Percentiles rank a stretch among this genome's conserved stretches.
Conservation (phyloP, 2,329 filamentous ascomycete species). For the Aspergillus fumigatiaffinis region DNA sequence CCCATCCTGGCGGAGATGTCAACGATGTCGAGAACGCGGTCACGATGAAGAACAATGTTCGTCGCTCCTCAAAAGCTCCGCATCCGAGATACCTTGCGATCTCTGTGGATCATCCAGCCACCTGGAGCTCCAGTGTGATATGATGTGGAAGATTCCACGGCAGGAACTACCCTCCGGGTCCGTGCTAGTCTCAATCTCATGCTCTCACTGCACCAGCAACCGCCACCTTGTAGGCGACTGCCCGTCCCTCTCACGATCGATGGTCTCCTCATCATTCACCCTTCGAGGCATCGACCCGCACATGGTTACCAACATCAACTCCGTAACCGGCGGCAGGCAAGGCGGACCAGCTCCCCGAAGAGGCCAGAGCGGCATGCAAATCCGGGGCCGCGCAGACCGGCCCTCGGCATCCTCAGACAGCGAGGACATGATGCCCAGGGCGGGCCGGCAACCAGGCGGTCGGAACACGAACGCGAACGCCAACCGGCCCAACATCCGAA, state of each 20-base stretch:
- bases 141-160: slow-evolving; percentile 51
- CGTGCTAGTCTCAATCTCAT: slow-evolving; percentile 42
- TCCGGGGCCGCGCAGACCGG: slow-evolving; percentile 34
- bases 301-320: slow-evolving; percentile 39
- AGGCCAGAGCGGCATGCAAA: slow-evolving; percentile 28
- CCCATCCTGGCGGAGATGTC: slow-evolving; percentile 39
- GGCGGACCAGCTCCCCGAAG: slow-evolving; percentile 14
- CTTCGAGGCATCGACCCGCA: slow-evolving; percentile 34
- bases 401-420: slow-evolving; percentile 29
- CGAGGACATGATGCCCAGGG: slow-evolving; percentile 32
- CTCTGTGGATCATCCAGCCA: slow-evolving; percentile 57
- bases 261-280: slow-evolving; percentile 36
- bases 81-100: slow-evolving; percentile 53
- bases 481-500: slow-evolving; percentile 33
- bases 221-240: slow-evolving; percentile 45
- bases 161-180: slow-evolving; percentile 22
- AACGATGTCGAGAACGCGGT: slow-evolving; percentile 61
- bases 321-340: slow-evolving; percentile 12
- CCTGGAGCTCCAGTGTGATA: slow-evolving; percentile 56
- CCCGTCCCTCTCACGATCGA: slow-evolving; percentile 26
- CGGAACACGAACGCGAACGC: slow-evolving; percentile 11
- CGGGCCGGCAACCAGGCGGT: slow-evolving; percentile 22
- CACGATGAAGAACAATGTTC: slow-evolving; percentile 52
- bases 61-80: slow-evolving; percentile 57
- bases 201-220: slow-evolving; percentile 41